phyloP scores from a whole-genome alignment of 148 eudicot species.

The Euryodendron excelsum region DNA sequence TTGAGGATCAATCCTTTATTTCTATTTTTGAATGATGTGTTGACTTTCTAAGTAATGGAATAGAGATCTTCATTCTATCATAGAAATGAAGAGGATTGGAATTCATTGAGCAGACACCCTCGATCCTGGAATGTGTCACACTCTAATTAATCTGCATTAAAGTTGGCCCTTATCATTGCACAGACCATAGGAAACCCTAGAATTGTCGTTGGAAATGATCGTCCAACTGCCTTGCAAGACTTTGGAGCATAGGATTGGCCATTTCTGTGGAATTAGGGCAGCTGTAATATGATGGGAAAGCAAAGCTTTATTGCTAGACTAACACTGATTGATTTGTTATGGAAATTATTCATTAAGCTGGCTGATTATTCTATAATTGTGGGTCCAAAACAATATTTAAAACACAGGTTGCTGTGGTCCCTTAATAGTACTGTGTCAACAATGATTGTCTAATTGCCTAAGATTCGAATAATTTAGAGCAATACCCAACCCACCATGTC shows the following conservation, averaged over 20 bases:
- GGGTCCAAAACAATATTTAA: slow-evolving; percentile 9
- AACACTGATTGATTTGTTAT: neutral
- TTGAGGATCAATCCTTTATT: too few species aligned
- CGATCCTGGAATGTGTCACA: neutral
- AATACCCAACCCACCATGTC: neutral
- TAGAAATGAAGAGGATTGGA: too few species aligned
- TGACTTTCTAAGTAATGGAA: too few species aligned
- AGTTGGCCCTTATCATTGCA: too few species aligned
- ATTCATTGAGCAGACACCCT: too few species aligned
- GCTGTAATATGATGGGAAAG: neutral
- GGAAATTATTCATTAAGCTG: neutral
- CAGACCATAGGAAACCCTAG: too few species aligned
- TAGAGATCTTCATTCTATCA: too few species aligned
- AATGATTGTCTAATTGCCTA: slow-evolving; percentile 2
- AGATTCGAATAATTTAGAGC: slow-evolving; percentile 3
- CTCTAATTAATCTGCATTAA: neutral
- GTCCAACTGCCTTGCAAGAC: slow-evolving; percentile 13
- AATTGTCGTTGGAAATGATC: slow-evolving; percentile 4
- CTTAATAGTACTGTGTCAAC: neutral
- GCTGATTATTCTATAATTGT: neutral
- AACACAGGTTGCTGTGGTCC: neutral
- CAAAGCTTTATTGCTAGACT: neutral
- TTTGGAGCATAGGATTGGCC: neutral
- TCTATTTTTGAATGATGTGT: too few species aligned
- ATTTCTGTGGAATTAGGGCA: neutral